Evolutionary conservation across 176 grass and related monocot species (phyloP).

Genomic region (Carex myosuroides): DNA sequence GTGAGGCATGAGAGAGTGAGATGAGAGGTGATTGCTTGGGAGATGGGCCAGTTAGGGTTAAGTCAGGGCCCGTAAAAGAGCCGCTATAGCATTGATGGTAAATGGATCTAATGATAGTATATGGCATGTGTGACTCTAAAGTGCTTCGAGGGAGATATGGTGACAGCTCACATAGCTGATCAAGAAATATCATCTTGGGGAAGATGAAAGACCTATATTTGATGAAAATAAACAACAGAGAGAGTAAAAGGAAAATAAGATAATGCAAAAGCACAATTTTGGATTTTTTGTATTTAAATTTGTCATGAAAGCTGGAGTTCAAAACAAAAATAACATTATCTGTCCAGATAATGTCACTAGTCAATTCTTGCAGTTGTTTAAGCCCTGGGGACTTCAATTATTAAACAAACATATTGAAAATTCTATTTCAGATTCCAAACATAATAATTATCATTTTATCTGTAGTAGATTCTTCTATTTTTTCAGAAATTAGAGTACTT

Average conservation of each 20-base stretch:
- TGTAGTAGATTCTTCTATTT: not conserved
- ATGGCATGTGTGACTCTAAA: constrained; percentile 88
- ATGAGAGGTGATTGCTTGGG: constrained; percentile 90
- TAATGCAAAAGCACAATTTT: not conserved
- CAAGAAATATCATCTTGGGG: constrained; percentile 86
- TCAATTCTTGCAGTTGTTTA: not conserved
- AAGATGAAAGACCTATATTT: constrained; percentile 57
- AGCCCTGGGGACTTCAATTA: not conserved
- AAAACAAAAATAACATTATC: not conserved
- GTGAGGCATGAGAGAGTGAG: constrained; percentile 67
- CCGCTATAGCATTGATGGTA: constrained; percentile 70
- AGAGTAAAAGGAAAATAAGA: not conserved
- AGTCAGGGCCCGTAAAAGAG: constrained; percentile 39
- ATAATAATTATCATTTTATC: not conserved
- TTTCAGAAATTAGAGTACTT: not conserved
- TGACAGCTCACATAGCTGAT: constrained; percentile 80
- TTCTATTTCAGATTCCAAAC: constrained; percentile 11
- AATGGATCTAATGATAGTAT: constrained; percentile 85
- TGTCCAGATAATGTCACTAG: not conserved
- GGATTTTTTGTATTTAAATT: not conserved
- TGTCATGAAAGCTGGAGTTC: not conserved
- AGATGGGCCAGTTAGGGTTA: constrained; percentile 38
- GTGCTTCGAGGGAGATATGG: constrained; percentile 91
- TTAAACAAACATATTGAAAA: not conserved
- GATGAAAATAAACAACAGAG: not conserved